These are phyloP conservation scores for Cutaneotrichosporon cavernicola DNA, from an alignment of 1,284 basidiomycete genomes.

Conservation along the genomic window DNA sequence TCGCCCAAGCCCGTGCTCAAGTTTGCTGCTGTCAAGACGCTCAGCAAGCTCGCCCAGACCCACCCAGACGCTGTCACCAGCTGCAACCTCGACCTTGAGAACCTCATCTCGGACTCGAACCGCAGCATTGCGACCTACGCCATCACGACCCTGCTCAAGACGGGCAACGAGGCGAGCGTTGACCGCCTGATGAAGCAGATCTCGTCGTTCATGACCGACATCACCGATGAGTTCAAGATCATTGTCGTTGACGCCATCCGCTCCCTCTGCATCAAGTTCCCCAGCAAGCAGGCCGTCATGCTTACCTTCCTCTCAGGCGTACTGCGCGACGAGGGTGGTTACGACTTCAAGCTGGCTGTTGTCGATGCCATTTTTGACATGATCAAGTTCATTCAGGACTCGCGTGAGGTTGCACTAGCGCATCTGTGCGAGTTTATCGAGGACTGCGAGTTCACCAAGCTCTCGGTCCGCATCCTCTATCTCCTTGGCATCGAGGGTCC, in stretches of 20 bases:
- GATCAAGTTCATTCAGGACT: slow-evolving; percentile 95
- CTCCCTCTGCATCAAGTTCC: slow-evolving; percentile 98
- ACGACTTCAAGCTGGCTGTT: slow-evolving; percentile 98
- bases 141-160: slow-evolving; percentile 98
- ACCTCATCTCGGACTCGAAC: slow-evolving; percentile 93
- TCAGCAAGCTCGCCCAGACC: slow-evolving; percentile 79
- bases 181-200: slow-evolving; percentile 99
- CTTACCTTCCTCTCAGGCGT: slow-evolving; percentile 91
- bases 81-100: slow-evolving; percentile 98
- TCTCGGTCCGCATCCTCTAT: slow-evolving; percentile 94
- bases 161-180: slow-evolving; percentile 97
- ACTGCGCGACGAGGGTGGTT: slow-evolving; percentile 94
- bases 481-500: slow-evolving; percentile 95
- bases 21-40: slow-evolving; percentile 94
- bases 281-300: slow-evolving; percentile 92
- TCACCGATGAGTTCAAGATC: slow-evolving; percentile 99
- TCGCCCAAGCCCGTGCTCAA: slow-evolving; percentile 92
- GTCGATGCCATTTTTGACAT: slow-evolving; percentile 99
- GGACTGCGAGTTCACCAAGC: slow-evolving; percentile 99
- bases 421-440: slow-evolving; percentile 99
- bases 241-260: slow-evolving; percentile 99
- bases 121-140: slow-evolving; percentile 97
- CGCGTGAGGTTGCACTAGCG: slow-evolving; percentile 90
- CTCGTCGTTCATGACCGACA: slow-evolving; percentile 97
- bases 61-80: slow-evolving; percentile 83